Base-by-base conservation (phyloP, 768 basidiomycete genomes). In the Tephrocybe sp. region DNA sequence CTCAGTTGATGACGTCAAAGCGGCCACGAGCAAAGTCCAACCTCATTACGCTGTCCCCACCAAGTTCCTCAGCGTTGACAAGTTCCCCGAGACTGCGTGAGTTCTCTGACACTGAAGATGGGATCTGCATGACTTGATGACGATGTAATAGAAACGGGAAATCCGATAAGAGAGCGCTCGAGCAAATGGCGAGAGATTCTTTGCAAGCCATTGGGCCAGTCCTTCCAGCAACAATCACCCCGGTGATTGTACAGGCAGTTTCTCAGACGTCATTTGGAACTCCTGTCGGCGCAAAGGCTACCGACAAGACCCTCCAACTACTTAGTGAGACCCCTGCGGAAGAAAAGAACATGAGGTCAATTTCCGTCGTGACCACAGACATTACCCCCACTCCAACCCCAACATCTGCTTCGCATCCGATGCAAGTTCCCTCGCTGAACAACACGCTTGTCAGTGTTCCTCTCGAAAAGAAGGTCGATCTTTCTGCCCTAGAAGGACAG, bases 31-130 rank as follows among this genome's bases (percentile, higher is more conserved):
- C 16, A 72, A 76, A 55, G 65, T 78, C 5, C 78, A 80, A 57
- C 79, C 82, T 10, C 79, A 81, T 62, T 83, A 83, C 59, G 82
- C 80, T 6, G 75, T 82, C 9, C 80, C 82, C 9, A 70, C 73
- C 8, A 69, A 70, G 35, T 73, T 72, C 55, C 39, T 77, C 20
- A 59, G 66, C 9, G 62, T 82, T 51, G 70, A 70, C 19, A 65
- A 68, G 33, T 76, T 83, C 58, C 79, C 81, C 10, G 72, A 75
- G 54, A 84, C 82, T 19, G 57, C 70, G 78, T 79, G 62, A 51
- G 77, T 60, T 7, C 12, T 14, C 35, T 47, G 19, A 48, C 16
- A 13, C 8, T 17, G 41, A 8, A 14, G 10, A 3, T 14, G 39
- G 39, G 17, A 14, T 3, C 33, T 8, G n/a, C 13, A 49, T 26